Conservation (phyloP, 2,329 filamentous ascomycete species). For the Aspergillus ibericus region DNA sequence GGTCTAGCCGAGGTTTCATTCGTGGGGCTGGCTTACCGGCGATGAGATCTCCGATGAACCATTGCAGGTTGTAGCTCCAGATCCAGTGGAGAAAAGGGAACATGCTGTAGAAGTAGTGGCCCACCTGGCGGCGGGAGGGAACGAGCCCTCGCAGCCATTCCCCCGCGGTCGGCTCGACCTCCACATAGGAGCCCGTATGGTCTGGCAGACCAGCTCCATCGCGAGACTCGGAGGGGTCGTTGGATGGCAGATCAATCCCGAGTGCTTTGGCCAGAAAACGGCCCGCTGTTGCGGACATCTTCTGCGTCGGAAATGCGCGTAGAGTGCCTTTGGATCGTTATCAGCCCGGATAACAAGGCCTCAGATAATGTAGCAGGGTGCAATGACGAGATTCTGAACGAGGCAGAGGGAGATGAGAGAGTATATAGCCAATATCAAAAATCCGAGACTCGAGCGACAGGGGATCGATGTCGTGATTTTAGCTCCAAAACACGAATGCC, state of each 20-base stretch:
- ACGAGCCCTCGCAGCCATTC: slow-evolving; percentile 70
- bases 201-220: neutral
- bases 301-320: neutral
- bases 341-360: neutral
- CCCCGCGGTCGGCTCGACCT: slow-evolving; percentile 71
- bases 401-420: neutral
- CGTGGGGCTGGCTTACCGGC: slow-evolving; percentile 58
- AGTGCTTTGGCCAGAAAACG: neutral
- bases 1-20: too few species aligned
- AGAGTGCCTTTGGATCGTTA: neutral
- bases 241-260: neutral
- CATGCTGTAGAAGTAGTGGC: slow-evolving; percentile 65
- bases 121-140: slow-evolving; percentile 58
- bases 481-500: neutral
- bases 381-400: too few species aligned
- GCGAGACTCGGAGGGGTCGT: neutral
- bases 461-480: slow-evolving; percentile 1
- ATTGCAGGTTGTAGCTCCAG: slow-evolving; percentile 79
- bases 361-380: too few species aligned
- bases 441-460: too few species aligned
- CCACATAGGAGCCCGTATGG: slow-evolving; percentile 63
- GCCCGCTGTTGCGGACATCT: neutral
- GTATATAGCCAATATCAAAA: neutral
- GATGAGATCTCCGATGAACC: slow-evolving; percentile 84
- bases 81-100: slow-evolving; percentile 93